Evolutionary conservation across 139 green algal species (phyloP).

Genomic region (Chlamydomonas incerta): DNA sequence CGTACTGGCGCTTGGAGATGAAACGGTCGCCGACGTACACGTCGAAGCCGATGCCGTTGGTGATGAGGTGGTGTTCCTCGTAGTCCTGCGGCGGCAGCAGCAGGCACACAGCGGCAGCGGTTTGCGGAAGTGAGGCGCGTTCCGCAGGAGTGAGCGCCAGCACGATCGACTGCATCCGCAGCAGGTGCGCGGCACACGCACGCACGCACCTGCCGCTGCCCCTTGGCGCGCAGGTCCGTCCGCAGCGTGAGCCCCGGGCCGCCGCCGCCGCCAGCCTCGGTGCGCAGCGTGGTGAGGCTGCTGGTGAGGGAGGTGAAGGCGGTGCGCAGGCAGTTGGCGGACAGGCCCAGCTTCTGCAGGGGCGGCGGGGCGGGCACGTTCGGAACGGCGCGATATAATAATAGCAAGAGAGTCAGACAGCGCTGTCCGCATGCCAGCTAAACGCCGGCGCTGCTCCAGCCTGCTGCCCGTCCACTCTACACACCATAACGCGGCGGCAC

Average conservation of each 20-base stretch:
- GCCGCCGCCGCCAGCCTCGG: background rate
- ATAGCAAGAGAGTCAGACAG: too few relatives aligned
- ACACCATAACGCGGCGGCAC: too few relatives aligned
- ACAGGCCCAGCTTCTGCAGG: constrained; percentile 55
- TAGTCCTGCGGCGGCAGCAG: constrained; percentile 21
- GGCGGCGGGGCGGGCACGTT: background rate
- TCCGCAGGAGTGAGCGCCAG: too few relatives aligned
- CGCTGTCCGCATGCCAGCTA: too few relatives aligned
- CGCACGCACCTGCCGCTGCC: too few relatives aligned
- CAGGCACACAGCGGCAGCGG: too few relatives aligned
- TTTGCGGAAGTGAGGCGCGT: too few relatives aligned
- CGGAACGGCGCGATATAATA: too few relatives aligned
- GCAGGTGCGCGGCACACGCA: too few relatives aligned
- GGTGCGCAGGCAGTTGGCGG: constrained; percentile 35
- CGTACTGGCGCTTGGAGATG: constrained; percentile 15
- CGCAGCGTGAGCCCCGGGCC: constrained; percentile 8
- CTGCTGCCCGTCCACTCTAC: too few relatives aligned
- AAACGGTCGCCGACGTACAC: background rate
- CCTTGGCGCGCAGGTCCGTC: constrained; percentile 8
- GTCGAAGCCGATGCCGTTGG: constrained; percentile 7
- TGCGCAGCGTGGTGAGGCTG: constrained; percentile 43
- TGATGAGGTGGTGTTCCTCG: background rate
- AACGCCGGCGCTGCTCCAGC: too few relatives aligned
- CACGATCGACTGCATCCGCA: too few relatives aligned
- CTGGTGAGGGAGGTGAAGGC: constrained; percentile 51